Evolutionary conservation across 148 eudicot species (phyloP), one percentile per base, ranked within the genome.

Genomic region (Spergularia bocconei): DNA sequence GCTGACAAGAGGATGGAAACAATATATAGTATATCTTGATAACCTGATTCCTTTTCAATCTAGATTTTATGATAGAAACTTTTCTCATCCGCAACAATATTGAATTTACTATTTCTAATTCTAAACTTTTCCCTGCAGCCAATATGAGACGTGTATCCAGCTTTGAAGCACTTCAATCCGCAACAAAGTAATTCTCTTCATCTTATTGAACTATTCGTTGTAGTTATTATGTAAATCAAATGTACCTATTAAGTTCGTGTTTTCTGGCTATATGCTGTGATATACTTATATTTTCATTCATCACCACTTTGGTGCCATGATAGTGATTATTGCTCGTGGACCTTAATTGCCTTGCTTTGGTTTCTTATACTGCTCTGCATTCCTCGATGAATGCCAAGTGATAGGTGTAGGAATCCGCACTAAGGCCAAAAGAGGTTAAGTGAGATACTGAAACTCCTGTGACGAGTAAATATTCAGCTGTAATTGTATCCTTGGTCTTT

Each of bases 61-160:
- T 59, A 8, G n/a, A 17, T n/a, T n/a, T n/a, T 19, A 21, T 19
- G 21, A 58, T 58, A 58, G 21, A 19, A 21, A 5, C 19, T 19
- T 6, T 44, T 44, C 29, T 44, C 48, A 21, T 71, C 56, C 66
- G 67, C 63, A 59, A 59, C 33, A 59, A 63, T 44, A 50, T 23
- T 21, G 16, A 38, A 13, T 5, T 13, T 17, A 11, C 17, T 72
- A 56, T 73, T 44, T 56, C 58, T 80, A 69, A 77, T 29, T 39
- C 50, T 72, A 33, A 67, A 36, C 48, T 81, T 11, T 71, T 54
- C 47, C 68, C 75, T 82, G 85, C 89, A 89, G 93, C 88, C 67
- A 86, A 89, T 78, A 41, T 89, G 85, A 87, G 91, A 78, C 91
- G 91, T 56, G 73, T 86, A 76, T 87, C 93, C 72, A 89, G 93